Evolutionary conservation across 371 early-diverging fungal genomes (phyloP).

Genomic region (Saksenaea oblongispora): DNA sequence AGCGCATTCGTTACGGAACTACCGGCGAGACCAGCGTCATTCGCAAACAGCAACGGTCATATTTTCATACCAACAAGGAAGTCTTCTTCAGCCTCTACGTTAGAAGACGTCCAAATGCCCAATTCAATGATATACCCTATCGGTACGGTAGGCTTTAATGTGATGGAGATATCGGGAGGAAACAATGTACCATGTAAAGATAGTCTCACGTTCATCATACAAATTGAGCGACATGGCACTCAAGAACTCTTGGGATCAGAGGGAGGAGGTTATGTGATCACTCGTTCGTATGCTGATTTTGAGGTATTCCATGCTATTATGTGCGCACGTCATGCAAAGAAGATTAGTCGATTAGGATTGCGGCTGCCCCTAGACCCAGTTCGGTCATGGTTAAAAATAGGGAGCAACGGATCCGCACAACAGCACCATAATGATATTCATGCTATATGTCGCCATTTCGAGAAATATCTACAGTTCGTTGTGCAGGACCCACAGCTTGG

Average conservation of each 20-base stretch:
- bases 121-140: slow-evolving; percentile 32
- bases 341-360: slow-evolving; percentile 25
- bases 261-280: slow-evolving; percentile 54
- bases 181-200: slow-evolving; percentile 15
- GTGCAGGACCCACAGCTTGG: slow-evolving; percentile 47
- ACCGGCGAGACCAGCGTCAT: not conserved
- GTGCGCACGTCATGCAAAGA: slow-evolving; percentile 30
- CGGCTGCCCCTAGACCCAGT: slow-evolving; percentile 36
- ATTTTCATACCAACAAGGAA: not conserved
- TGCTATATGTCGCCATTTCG: slow-evolving; percentile 23
- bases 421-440: slow-evolving; percentile 19
- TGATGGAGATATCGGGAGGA: slow-evolving; percentile 43
- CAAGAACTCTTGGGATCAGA: slow-evolving; percentile 39
- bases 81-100: not conserved
- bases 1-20: not conserved
- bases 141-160: slow-evolving; percentile 42
- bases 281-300: slow-evolving; percentile 47
- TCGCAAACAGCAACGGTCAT: not conserved
- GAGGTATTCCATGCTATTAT: slow-evolving; percentile 43
- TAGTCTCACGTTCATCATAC: slow-evolving; percentile 40
- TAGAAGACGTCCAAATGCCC: not conserved
- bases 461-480: slow-evolving; percentile 35
- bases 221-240: slow-evolving; percentile 45
- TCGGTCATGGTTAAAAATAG: slow-evolving; percentile 38
- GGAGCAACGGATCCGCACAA: slow-evolving; percentile 9